Percentiles rank a stretch among this genome's conserved stretches.
These are phyloP conservation scores for Cenchrus purpureus DNA, from an alignment of 176 grass and related monocot genomes.

Conservation along the genomic window DNA sequence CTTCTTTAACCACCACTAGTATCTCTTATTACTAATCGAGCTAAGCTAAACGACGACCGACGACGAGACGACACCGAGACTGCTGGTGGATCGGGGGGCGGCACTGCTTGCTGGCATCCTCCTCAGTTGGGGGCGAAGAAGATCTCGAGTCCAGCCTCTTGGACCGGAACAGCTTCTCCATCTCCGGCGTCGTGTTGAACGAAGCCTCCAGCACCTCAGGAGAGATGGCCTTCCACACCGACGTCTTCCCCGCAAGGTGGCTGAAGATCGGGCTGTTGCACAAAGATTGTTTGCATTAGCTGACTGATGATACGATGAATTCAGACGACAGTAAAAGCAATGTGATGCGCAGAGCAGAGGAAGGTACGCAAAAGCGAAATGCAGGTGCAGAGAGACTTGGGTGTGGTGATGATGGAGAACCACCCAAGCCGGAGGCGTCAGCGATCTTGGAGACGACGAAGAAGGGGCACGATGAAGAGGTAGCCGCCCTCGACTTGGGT, in stretches of 20 bases:
- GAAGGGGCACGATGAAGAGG: slow-evolving; percentile 89
- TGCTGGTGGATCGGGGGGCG: not conserved
- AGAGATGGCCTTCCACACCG: slow-evolving; percentile 91
- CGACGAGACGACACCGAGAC: not conserved
- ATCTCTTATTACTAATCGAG: slow-evolving; percentile 8
- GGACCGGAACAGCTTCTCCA: slow-evolving; percentile 80
- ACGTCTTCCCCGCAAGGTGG: slow-evolving; percentile 77
- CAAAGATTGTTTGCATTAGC: not conserved
- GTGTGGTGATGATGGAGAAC: slow-evolving; percentile 97
- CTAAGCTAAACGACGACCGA: not conserved
- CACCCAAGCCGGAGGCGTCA: slow-evolving; percentile 69
- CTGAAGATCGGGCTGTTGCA: slow-evolving; percentile 73
- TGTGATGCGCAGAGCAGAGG: not conserved
- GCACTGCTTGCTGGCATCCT: not conserved
- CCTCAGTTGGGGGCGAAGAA: slow-evolving; percentile 74
- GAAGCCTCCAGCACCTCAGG: slow-evolving; percentile 65
- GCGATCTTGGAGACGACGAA: slow-evolving; percentile 93
- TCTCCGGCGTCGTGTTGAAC: slow-evolving; percentile 71
- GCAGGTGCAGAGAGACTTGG: slow-evolving; percentile 36
- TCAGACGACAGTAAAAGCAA: not conserved
- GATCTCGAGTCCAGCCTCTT: slow-evolving; percentile 86
- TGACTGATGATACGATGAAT: not conserved
- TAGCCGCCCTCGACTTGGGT: slow-evolving; percentile 53
- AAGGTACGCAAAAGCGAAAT: no score
- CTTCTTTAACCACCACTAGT: not conserved